These are phyloP conservation scores for Ramaria rubella DNA, from an alignment of 768 basidiomycete species.

Conservation along the genomic window DNA sequence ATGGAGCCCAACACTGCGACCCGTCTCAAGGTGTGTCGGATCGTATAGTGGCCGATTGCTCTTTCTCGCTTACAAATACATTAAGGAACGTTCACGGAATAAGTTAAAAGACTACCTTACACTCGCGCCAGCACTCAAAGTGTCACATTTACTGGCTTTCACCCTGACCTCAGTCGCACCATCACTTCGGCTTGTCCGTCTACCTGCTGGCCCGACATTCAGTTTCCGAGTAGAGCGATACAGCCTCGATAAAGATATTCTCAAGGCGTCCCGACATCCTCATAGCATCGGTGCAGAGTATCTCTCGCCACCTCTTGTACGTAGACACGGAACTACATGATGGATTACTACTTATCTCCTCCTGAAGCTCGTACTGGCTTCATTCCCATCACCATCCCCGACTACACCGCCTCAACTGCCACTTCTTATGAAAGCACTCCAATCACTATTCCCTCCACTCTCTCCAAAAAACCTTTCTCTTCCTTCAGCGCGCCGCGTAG, in stretches of 20 bases:
- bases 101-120: slow-evolving; percentile 91
- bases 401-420: slow-evolving; percentile 77
- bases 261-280: slow-evolving; percentile 57
- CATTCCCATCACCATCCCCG: slow-evolving; percentile 70
- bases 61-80: slow-evolving; percentile 11
- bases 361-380: slow-evolving; percentile 82
- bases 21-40: slow-evolving; percentile 64
- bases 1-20: slow-evolving; percentile 98
- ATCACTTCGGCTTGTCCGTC: slow-evolving; percentile 76
- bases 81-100: slow-evolving; percentile 82
- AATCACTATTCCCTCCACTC: slow-evolving; percentile 92
- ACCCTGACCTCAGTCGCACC: slow-evolving; percentile 82
- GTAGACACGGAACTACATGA: slow-evolving; percentile 23
- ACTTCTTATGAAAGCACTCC: slow-evolving; percentile 93
- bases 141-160: slow-evolving; percentile 90
- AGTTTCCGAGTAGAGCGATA: slow-evolving; percentile 92
- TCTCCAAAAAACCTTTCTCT: slow-evolving; percentile 71
- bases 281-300: slow-evolving; percentile 82
- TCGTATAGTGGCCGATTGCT: not conserved
- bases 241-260: slow-evolving; percentile 80
- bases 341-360: slow-evolving; percentile 1
- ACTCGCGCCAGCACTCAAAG: slow-evolving; percentile 83
- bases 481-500: slow-evolving; percentile 88
- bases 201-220: slow-evolving; percentile 88
- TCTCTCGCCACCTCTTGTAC: slow-evolving; percentile 83